Evolutionary conservation across 768 basidiomycete species (phyloP).

Genomic region (Agaricus blazei): DNA sequence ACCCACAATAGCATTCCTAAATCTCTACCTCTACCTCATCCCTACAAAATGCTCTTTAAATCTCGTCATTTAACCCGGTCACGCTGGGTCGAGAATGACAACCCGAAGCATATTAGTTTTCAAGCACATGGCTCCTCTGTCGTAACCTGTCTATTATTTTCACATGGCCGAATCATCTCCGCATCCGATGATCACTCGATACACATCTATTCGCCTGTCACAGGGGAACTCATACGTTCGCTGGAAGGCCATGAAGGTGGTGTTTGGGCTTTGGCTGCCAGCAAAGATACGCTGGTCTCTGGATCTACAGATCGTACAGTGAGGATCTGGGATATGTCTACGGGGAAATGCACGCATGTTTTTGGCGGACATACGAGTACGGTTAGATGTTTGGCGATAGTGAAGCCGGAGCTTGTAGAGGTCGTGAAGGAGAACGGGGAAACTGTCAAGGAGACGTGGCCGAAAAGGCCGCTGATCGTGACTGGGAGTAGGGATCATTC

Average conservation of each 20-base stretch:
- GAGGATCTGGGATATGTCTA: conserved; percentile 82
- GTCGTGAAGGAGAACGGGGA: conserved; percentile 60
- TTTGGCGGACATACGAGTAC: conserved; percentile 97
- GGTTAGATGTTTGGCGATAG: conserved; percentile 92
- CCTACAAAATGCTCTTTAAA: conserved; percentile 91
- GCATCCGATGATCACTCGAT: conserved; percentile 98
- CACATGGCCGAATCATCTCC: conserved; percentile 90
- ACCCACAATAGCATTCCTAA: conserved; percentile 25
- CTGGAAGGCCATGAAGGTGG: conserved; percentile 93
- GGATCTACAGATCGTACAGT: conserved; percentile 94
- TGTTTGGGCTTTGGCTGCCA: conserved; percentile 93
- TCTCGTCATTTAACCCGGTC: conserved; percentile 69
- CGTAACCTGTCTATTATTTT: conserved; percentile 95
- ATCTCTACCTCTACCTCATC: conserved; percentile 70
- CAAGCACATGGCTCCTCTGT: conserved; percentile 85
- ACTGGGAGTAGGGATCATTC: conserved; percentile 72
- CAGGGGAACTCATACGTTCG: conserved; percentile 67
- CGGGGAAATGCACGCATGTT: conserved; percentile 81
- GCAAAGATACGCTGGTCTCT: conserved; percentile 82
- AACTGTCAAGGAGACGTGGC: conserved; percentile 64
- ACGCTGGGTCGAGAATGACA: conserved; percentile 71
- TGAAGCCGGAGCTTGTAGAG: conserved; percentile 86
- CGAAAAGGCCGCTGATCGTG: conserved; percentile 63
- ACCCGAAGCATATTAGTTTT: conserved; percentile 77
- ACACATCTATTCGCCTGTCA: conserved; percentile 86